Evolutionary conservation across 2,329 filamentous ascomycete genomes (phyloP).

Genomic region (Trichoderma sp.): DNA sequence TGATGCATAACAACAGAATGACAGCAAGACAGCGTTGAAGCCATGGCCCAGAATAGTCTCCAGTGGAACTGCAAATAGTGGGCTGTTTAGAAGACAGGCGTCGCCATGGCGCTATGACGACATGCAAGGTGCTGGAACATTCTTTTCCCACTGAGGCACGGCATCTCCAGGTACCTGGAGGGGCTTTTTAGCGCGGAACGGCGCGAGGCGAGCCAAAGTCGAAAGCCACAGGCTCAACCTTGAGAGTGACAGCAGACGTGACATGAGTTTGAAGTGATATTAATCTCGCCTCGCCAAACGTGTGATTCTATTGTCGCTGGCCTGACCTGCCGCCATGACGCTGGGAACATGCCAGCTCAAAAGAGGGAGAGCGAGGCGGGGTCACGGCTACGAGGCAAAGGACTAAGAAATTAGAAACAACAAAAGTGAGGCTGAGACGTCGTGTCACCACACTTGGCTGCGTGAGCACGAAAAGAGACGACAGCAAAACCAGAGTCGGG

Average conservation of each 20-base stretch:
- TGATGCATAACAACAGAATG: neutral
- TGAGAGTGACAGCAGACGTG: neutral
- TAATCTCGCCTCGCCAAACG: neutral
- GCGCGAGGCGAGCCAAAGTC: constrained; percentile 14
- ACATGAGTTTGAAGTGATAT: neutral
- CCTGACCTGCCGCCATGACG: neutral
- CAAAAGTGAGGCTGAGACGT: constrained; percentile 22
- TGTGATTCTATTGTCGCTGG: neutral
- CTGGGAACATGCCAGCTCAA: neutral
- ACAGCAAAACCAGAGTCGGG: neutral
- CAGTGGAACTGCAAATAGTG: neutral
- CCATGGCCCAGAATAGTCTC: neutral
- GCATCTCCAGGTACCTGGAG: neutral
- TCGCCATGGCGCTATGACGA: constrained; percentile 13
- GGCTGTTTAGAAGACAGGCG: constrained; percentile 5
- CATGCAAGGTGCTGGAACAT: neutral
- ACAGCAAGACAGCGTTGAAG: neutral
- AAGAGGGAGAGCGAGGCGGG: neutral
- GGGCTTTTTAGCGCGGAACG: constrained; percentile 19
- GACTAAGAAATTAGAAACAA: neutral
- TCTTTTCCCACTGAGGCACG: neutral
- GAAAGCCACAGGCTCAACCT: neutral
- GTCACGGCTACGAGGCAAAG: neutral
- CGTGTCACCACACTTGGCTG: constrained; percentile 4
- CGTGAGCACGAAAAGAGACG: neutral